Base-by-base conservation (phyloP, 805 yeast genomes). In the Phaffomyces antillensis region DNA sequence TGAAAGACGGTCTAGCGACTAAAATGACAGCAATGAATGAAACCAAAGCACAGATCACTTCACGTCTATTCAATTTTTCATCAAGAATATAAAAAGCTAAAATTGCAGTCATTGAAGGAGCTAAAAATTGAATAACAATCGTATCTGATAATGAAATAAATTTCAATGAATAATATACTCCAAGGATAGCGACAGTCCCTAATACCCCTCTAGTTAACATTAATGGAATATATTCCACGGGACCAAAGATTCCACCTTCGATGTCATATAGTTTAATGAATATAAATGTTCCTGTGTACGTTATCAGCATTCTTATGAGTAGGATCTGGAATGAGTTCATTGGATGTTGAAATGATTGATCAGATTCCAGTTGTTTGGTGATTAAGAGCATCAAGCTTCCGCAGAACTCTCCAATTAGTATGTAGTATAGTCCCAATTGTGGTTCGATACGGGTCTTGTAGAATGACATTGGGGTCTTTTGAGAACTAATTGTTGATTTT, bases 151-250 rank as follows among this genome's bases (percentile, higher is more conserved):
- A 69, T 38, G 85, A 74, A 41, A 87, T 66, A 56, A 82, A 84
- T 63, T 76, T 73, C 49, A 87, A 66, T 1, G 91, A 76, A 56
- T 68, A 83, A 60, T 85, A 87, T 51, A 83, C 66, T 7, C 89
- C 84, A 56, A 80, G 77, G 8, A 86, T 90, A 1, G 93, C 91
- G 43, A 82, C 59, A 53, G 77, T 83, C 4, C 96, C 96, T n/a
- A 77, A 66, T 0, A 71, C 42, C 0, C 95, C 95, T 46, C 96
- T 68, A 8, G 73, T 37, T 0, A 76, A 53, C 49, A 86, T 63
- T 55, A 74, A 69, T 24, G 54, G 50, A 7, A 93, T 65, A 32
- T 75, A 58, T 3, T 68, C 74, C 10, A 64, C 69, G 2, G 86
- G 82, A 0, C 96, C 96, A 51, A 77, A 75, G 2, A 89, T 84